Evolutionary conservation across 768 basidiomycete species (phyloP).

Genomic region (Collybiopsis luxurians): DNA sequence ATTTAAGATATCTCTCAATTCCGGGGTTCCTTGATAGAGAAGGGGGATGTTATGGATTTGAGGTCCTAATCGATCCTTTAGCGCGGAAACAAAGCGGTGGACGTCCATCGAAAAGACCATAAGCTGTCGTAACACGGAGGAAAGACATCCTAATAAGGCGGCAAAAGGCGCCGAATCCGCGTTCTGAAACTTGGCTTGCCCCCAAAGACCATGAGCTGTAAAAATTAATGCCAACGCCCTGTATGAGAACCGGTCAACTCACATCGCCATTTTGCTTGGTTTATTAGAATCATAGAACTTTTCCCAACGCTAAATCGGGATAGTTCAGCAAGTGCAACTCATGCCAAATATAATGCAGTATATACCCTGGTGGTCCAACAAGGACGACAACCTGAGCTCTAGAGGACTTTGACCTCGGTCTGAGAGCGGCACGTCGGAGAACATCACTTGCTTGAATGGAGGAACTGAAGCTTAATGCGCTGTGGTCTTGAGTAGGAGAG

Average conservation of each 20-base stretch:
- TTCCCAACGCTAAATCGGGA: constrained; percentile 57
- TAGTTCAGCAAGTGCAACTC: neutral
- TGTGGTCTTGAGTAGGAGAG: constrained; percentile 20
- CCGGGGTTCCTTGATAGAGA: constrained; percentile 69
- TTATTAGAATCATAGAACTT: constrained; percentile 64
- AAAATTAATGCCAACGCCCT: neutral
- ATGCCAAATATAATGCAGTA: neutral
- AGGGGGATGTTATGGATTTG: constrained; percentile 68
- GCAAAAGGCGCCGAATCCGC: constrained; percentile 68
- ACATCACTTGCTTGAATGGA: constrained; percentile 37
- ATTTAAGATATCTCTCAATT: constrained; percentile 59
- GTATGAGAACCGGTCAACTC: constrained; percentile 13
- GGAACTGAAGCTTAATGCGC: constrained; percentile 28
- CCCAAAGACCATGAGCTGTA: constrained; percentile 69
- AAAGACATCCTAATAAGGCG: constrained; percentile 63
- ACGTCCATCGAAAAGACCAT: constrained; percentile 74
- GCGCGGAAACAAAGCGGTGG: constrained; percentile 57
- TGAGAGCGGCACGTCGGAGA: constrained; percentile 42
- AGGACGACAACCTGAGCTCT: constrained; percentile 62
- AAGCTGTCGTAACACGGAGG: constrained; percentile 68
- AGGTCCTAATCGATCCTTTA: constrained; percentile 63
- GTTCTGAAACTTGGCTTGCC: constrained; percentile 70
- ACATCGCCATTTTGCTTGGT: constrained; percentile 75
- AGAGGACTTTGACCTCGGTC: constrained; percentile 37
- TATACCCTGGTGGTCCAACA: constrained; percentile 62